Evolutionary conservation across 2,329 filamentous ascomycete genomes (phyloP).

Genomic region (Trichophyton mentagrophytes): DNA sequence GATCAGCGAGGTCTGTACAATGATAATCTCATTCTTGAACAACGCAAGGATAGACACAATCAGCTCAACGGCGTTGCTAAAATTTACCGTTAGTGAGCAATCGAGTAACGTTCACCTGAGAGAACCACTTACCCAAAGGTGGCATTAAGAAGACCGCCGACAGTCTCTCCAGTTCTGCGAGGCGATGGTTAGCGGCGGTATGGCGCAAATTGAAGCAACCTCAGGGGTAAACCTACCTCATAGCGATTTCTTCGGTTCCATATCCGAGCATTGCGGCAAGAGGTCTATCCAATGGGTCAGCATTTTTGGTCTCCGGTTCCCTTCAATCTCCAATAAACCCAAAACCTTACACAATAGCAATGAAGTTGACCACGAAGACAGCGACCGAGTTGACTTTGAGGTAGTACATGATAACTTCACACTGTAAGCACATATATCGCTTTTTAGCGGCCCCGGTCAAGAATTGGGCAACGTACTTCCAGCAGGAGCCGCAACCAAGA

Average conservation of each 20-base stretch:
- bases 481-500: slow-evolving; percentile 64
- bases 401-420: slow-evolving; percentile 29
- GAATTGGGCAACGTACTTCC: slow-evolving; percentile 39
- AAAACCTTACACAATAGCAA: slow-evolving; percentile 57
- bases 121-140: slow-evolving; percentile 51
- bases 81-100: not conserved
- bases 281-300: slow-evolving; percentile 32
- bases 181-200: not conserved
- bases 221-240: slow-evolving; percentile 18
- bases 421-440: not conserved
- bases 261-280: slow-evolving; percentile 76
- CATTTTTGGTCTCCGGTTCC: not conserved
- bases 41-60: slow-evolving; percentile 82
- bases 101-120: not conserved
- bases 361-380: slow-evolving; percentile 81
- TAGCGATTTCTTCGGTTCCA: slow-evolving; percentile 78
- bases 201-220: slow-evolving; percentile 7
- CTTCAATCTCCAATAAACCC: slow-evolving; percentile 4
- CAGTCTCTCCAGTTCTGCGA: slow-evolving; percentile 57
- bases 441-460: not conserved
- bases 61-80: slow-evolving; percentile 64
- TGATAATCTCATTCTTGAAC: slow-evolving; percentile 57
- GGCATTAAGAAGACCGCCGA: slow-evolving; percentile 81
- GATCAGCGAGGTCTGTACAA: slow-evolving; percentile 86
- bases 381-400: slow-evolving; percentile 45